Base-by-base conservation (phyloP, 306 rosid genomes). In the Abrus precatorius region DNA sequence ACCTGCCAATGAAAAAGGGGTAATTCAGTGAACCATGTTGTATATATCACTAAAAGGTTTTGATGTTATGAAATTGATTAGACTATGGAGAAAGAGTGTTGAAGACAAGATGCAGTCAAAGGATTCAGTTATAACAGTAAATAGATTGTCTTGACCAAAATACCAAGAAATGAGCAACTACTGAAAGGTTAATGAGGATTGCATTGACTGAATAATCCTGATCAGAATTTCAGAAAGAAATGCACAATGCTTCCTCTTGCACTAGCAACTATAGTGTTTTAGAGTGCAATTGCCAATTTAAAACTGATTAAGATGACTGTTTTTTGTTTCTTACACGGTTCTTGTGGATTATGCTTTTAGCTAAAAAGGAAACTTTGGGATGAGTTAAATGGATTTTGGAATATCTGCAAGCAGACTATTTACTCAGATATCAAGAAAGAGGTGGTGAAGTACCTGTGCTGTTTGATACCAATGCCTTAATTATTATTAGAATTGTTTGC, bases 1-100 rank as follows among this genome's bases (percentile, higher is more conserved):
- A 66, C 87, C 92, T 89, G 88, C 79, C 68, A 72, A 29, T 20
- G 32, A 34, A 79, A 34, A 69, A 43, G 43, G 50, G 11, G 2
- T 40, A 48, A 29, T 36, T 78, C 80, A 68, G 66, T 30, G 72
- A 75, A 41, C 48, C 12, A 62, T 34, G 43, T 50, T 45, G 53
- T 64, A 53, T 13, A n/a, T 62, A 9, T 44, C n/a, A 47, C 0
- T 4, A 4, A 41, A 29, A 14, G 1, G n/a, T 33, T 78, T 10
- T 20, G 29, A 38, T 5, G 45, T 62, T 34, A n/a, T 28, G 33
- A 38, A 59, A 40, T 61, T 50, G 5, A 30, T 47, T 62, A 7
- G 62, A 48, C 38, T 66, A 3, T 5, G 33, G 65, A 45, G 44
- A 60, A 49, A 44, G 76, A 57, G 65, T 50, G 32, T 30, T 66